phyloP scores from a whole-genome alignment of 495 filamentous ascomycete genomes.

The Echria macrotheca region DNA sequence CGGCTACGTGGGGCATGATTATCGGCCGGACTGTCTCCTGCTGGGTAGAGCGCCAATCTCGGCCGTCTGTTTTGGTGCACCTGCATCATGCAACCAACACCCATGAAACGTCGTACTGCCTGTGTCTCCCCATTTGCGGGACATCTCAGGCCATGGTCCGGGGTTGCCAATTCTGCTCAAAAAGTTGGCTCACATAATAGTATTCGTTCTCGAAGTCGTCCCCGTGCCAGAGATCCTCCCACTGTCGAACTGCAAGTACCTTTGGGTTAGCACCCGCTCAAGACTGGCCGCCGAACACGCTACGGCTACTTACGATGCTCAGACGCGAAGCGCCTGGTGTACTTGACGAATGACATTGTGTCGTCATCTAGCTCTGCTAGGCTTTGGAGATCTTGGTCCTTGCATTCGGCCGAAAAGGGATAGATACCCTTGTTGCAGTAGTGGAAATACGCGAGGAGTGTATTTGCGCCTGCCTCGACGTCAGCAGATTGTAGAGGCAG shows the following conservation, averaged over 20 bases:
- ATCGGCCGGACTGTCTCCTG: too few species aligned
- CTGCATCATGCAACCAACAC: slow-evolving; percentile 11
- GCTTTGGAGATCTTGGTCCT: slow-evolving; percentile 40
- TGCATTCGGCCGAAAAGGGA: slow-evolving; percentile 45
- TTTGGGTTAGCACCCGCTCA: too few species aligned
- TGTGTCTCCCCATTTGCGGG: too few species aligned
- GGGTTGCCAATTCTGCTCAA: slow-evolving; percentile 46
- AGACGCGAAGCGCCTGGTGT: slow-evolving; percentile 31
- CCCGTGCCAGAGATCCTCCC: slow-evolving; percentile 32
- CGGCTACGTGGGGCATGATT: too few species aligned
- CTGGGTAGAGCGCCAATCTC: too few species aligned
- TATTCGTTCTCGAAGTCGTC: slow-evolving; percentile 43
- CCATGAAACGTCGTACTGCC: too few species aligned
- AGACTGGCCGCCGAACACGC: too few species aligned
- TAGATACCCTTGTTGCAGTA: slow-evolving; percentile 52
- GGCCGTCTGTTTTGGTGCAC: slow-evolving; percentile 11
- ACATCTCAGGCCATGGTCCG: slow-evolving; percentile 34
- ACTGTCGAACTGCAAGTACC: slow-evolving; percentile 31
- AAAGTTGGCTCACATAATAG: slow-evolving; percentile 49
- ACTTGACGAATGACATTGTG: slow-evolving; percentile 34
- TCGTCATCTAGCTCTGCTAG: slow-evolving; percentile 40
- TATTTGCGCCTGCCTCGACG: slow-evolving; percentile 44
- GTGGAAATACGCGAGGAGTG: slow-evolving; percentile 54
- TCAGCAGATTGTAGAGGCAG: slow-evolving; percentile 3
- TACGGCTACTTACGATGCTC: slow-evolving; percentile 45